Evolutionary conservation across 169 alveolate species (phyloP).

Genomic region (Plasmodium adleri): DNA sequence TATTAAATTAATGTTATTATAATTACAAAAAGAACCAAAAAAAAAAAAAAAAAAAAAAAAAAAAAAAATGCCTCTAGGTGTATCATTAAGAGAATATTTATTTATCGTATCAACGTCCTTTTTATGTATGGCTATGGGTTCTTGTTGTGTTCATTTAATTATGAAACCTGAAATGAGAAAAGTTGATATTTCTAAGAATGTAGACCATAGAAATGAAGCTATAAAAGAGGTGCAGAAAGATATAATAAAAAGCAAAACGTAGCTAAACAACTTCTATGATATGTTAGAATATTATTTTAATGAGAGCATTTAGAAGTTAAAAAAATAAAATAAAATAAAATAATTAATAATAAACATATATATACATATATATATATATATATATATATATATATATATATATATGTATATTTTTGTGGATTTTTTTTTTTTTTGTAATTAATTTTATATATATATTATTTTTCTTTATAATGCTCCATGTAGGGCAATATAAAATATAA

Average conservation of each 20-base stretch:
- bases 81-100: constrained; percentile 38
- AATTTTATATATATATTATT: no score
- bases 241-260: constrained; percentile 23
- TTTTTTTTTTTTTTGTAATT: no score
- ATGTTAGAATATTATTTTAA: neutral
- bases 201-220: constrained; percentile 44
- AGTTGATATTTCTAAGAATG: constrained; percentile 38
- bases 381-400: no score
- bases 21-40: no score
- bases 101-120: constrained; percentile 70
- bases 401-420: no score
- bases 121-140: constrained; percentile 75
- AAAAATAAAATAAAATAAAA: no score
- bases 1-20: neutral
- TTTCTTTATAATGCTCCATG: no score
- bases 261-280: neutral
- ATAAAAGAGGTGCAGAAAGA: constrained; percentile 49
- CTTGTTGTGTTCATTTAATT: constrained; percentile 68
- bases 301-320: no score
- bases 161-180: constrained; percentile 71
- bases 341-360: no score
- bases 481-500: no score
- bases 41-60: constrained; percentile 15
- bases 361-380: no score
- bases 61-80: constrained; percentile 68